Evolutionary conservation across 257 asterid genomes (phyloP).

Genomic region (Linderniella brevidens): DNA sequence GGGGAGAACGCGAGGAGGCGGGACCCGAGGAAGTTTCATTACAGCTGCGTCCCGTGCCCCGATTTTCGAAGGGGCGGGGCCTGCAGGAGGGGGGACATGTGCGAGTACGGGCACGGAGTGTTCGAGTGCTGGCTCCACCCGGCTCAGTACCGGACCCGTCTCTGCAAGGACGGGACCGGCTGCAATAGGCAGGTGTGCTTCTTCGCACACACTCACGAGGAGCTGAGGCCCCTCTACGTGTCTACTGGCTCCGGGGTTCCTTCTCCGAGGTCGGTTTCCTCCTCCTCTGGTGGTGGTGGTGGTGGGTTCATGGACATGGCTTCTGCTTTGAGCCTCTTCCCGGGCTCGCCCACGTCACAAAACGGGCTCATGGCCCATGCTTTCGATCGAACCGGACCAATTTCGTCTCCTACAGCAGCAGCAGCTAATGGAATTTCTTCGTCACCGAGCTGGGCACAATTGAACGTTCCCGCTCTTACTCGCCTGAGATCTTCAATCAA

Average conservation of each 20-base stretch:
- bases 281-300: constrained; percentile 29
- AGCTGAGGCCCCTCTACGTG: constrained; percentile 78
- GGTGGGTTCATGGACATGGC: constrained; percentile 69
- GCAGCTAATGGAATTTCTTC: constrained; percentile 51
- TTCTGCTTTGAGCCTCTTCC: constrained; percentile 52
- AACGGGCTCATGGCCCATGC: no score
- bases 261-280: constrained; percentile 68
- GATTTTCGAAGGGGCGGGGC: constrained; percentile 75
- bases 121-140: constrained; percentile 99
- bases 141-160: constrained; percentile 77
- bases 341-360: constrained; percentile 66
- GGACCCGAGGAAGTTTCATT: constrained; percentile 84
- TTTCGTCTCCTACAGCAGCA: constrained; percentile 62
- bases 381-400: no score
- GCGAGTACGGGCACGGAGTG: constrained; percentile 97
- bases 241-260: constrained; percentile 92
- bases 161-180: constrained; percentile 77
- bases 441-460: constrained; percentile 44
- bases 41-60: constrained; percentile 98
- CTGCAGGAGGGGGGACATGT: constrained; percentile 94
- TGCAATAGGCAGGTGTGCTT: constrained; percentile 85
- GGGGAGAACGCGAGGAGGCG: constrained; percentile 95
- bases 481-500: constrained; percentile 76
- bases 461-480: constrained; percentile 52
- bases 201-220: constrained; percentile 79